Evolutionary conservation across 192 early-diverging fungal species (phyloP).

Genomic region (Coemansia sp.): DNA sequence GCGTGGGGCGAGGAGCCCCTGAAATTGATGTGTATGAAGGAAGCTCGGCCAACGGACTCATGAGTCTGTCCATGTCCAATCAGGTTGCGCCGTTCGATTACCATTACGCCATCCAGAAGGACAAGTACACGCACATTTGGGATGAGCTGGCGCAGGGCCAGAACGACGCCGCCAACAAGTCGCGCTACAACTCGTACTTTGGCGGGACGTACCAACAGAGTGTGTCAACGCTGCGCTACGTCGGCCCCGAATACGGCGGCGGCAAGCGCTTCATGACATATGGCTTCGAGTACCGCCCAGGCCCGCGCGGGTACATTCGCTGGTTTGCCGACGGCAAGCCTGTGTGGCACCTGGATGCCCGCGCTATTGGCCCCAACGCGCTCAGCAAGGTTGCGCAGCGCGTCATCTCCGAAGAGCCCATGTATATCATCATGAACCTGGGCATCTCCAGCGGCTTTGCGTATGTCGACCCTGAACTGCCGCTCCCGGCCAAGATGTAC

Average conservation of each 20-base stretch:
- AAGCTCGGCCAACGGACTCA: conserved; percentile 26
- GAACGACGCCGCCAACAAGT: conserved; percentile 17
- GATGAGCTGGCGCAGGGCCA: conserved; percentile 26
- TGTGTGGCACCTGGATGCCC: conserved; percentile 43
- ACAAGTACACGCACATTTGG: conserved; percentile 50
- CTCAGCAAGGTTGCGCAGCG: conserved; percentile 47
- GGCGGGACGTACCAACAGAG: conserved; percentile 55
- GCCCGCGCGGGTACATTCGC: conserved; percentile 40
- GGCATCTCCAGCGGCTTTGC: conserved; percentile 50
- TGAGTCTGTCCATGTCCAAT: conserved; percentile 50
- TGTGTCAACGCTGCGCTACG: conserved; percentile 40
- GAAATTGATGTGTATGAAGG: conserved; percentile 60
- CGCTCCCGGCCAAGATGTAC: conserved; percentile 54
- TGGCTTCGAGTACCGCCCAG: conserved; percentile 55
- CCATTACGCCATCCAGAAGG: conserved; percentile 49
- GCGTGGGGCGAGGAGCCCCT: conserved; percentile 57
- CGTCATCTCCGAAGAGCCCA: conserved; percentile 56
- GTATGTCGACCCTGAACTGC: conserved; percentile 38
- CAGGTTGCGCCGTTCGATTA: conserved; percentile 56
- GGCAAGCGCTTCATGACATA: conserved; percentile 47
- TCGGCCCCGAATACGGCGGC: conserved; percentile 33
- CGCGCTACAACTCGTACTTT: conserved; percentile 51
- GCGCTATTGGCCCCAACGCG: conserved; percentile 44
- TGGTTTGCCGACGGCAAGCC: conserved; percentile 46
- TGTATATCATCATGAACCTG: conserved; percentile 60